phyloP scores from a whole-genome alignment of 345 rosid genomes.

The Geranium brycei region DNA sequence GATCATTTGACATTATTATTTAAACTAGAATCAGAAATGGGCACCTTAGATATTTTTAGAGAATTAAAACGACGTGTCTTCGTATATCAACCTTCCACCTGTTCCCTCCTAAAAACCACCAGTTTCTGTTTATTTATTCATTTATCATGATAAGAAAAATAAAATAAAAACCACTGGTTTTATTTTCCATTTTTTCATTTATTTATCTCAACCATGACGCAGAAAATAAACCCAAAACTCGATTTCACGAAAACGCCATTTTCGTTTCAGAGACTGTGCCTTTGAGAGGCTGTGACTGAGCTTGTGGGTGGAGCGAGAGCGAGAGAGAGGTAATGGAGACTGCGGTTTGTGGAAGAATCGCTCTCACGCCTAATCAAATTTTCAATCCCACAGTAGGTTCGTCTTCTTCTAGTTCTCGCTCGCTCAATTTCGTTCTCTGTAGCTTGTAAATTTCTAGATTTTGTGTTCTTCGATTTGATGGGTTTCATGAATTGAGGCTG shows the following conservation, averaged over 20 bases:
- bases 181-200: neutral
- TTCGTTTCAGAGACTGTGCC: neutral
- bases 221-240: neutral
- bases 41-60: too few relatives aligned
- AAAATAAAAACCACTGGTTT: neutral
- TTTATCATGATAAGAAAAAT: neutral
- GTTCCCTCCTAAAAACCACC: neutral
- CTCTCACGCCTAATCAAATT: slow-evolving; percentile 14
- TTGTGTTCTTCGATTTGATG: neutral
- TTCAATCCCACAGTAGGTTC: slow-evolving; percentile 15
- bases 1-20: too few relatives aligned
- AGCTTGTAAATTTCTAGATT: neutral
- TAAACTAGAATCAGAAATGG: too few relatives aligned
- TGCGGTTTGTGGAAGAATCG: slow-evolving; percentile 15
- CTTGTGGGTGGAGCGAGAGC: neutral
- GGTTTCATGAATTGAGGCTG: neutral
- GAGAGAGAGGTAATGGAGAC: slow-evolving; percentile 13
- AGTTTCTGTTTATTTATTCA: neutral
- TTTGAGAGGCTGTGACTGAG: slow-evolving; percentile 1
- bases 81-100: neutral
- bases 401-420: neutral
- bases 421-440: neutral
- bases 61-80: neutral
- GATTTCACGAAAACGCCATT: neutral
- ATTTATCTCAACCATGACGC: neutral